A percentile compares a stretch with the other conserved stretches of the same genome.
Conservation (phyloP, 1,284 basidiomycete genomes). For the Naganishia sp. region DNA sequence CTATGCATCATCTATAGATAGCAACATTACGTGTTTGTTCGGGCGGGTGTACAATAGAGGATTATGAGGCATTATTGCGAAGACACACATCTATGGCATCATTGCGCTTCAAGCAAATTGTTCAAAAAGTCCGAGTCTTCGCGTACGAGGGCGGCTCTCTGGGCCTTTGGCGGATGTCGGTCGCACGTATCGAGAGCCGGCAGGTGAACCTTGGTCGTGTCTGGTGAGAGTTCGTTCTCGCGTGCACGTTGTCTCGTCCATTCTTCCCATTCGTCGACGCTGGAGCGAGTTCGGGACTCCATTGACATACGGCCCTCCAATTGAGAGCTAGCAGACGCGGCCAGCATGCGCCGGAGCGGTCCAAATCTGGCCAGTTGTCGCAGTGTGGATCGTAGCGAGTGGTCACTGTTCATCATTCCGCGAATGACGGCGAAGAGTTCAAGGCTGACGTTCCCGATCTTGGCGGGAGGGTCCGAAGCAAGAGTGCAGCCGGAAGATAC, state of each 20-base stretch:
- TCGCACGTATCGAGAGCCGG: not conserved
- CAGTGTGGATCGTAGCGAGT: slow-evolving; percentile 62
- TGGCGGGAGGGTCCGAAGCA: slow-evolving; percentile 11
- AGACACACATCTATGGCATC: not conserved
- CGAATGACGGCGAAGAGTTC: slow-evolving; percentile 68
- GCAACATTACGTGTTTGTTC: slow-evolving; percentile 2
- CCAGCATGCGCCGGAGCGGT: slow-evolving; percentile 8
- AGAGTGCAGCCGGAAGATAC: slow-evolving; percentile 14
- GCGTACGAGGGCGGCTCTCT: slow-evolving; percentile 36
- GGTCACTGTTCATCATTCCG: slow-evolving; percentile 75
- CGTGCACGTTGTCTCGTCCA: slow-evolving; percentile 28
- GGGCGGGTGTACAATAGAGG: slow-evolving; percentile 20
- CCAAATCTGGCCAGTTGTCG: slow-evolving; percentile 53
- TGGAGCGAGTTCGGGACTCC: slow-evolving; percentile 27
- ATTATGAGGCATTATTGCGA: slow-evolving; percentile 1
- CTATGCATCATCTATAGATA: not conserved
- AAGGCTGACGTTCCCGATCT: slow-evolving; percentile 60
- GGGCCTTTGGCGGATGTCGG: slow-evolving; percentile 15
- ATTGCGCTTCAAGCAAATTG: slow-evolving; percentile 2
- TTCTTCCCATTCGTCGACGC: slow-evolving; percentile 33
- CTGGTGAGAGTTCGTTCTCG: slow-evolving; percentile 20
- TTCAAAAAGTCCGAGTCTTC: slow-evolving; percentile 36
- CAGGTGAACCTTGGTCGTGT: slow-evolving; percentile 18
- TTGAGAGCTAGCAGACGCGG: not conserved
- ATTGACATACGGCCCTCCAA: slow-evolving; percentile 13